These are phyloP conservation scores for Sordariomycetes sp. DNA, from an alignment of 2,329 filamentous ascomycete species.

Conservation along the genomic window DNA sequence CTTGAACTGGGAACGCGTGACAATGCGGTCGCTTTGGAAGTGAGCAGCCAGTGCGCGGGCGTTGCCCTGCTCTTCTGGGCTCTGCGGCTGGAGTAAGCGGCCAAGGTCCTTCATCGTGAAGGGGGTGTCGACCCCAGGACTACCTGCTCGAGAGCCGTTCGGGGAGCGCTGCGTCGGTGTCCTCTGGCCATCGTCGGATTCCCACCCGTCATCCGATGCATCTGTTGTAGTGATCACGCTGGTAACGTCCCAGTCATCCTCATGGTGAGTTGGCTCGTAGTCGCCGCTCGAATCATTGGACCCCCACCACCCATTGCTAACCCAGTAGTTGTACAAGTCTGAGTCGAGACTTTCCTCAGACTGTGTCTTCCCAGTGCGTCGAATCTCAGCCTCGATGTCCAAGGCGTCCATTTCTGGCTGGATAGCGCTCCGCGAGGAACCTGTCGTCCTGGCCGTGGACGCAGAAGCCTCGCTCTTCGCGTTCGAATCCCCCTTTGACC, in stretches of 20 bases:
- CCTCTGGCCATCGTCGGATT: constrained; percentile 43
- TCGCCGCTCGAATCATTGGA: constrained; percentile 72
- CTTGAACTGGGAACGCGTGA: constrained; percentile 75
- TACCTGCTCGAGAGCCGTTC: constrained; percentile 34
- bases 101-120: constrained; percentile 64
- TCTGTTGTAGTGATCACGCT: constrained; percentile 49
- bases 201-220: constrained; percentile 27
- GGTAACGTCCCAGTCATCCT: constrained; percentile 63
- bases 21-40: constrained; percentile 57
- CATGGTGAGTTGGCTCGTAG: constrained; percentile 49
- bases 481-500: constrained; percentile 15
- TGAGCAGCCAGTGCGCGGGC: constrained; percentile 75
- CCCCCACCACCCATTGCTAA: constrained; percentile 76
- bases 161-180: constrained; percentile 67
- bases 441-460: constrained; percentile 31
- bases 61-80: constrained; percentile 68
- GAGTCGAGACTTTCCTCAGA: constrained; percentile 61
- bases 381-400: constrained; percentile 75
- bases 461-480: constrained; percentile 1
- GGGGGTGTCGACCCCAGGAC: constrained; percentile 51
- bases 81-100: constrained; percentile 71
- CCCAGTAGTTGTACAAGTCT: constrained; percentile 78
- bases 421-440: too few relatives aligned
- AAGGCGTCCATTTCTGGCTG: constrained; percentile 48
- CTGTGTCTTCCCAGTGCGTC: constrained; percentile 38